Evolutionary conservation across 164 flowering plant genomes (phyloP), one percentile per base, ranked within the genome.

Genomic region (Euptelea pleiosperma): DNA sequence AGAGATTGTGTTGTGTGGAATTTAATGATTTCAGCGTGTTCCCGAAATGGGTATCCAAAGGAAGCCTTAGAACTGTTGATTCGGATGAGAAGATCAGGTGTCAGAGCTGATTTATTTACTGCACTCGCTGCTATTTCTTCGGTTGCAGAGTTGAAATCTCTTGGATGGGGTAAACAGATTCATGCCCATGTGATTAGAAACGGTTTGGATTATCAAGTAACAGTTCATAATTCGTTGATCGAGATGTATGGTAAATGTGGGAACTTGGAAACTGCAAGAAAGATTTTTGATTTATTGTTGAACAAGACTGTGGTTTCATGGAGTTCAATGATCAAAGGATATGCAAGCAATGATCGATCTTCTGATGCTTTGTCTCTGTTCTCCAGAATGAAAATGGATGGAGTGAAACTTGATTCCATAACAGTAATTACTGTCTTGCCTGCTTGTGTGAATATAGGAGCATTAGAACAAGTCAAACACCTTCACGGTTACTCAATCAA

Each of bases 1-100:
- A 79, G 57, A 62, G 89, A 83, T 63, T 30, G 61, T 62, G 81
- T 79, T 24, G 75, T 74, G 41, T 81, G 89, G 89, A 83, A 83
- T 55, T 45, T 79, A 18, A 77, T 79, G 77, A 67, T 81, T 28
- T 61, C 80, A 19, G 82, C 76, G 14, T 73, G 73, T 67, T 65
- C 71, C 30, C 76, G 55, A 57, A 57, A 72, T 55, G 79, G 81
- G 42, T 51, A 46, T 40, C 77, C 78, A 1, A 52, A 54, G 61
- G 62, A 77, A 63, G 70, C 83, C 12, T 39, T 83, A 12, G 51
- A 68, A 34, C 41, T 79, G 40, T 37, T 83, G 31, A 57, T 63
- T 42, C 37, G 33, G 40, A 83, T 83, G 89, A 71, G 36, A 31
- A 72, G 54, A 10, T 65, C 69, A 19, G 74, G 78, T 15, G 62